A percentile compares a stretch with the other conserved stretches of the same genome.
phyloP scores from a whole-genome alignment of 129 eudicot genomes.

The Pulicaria dysenterica region DNA sequence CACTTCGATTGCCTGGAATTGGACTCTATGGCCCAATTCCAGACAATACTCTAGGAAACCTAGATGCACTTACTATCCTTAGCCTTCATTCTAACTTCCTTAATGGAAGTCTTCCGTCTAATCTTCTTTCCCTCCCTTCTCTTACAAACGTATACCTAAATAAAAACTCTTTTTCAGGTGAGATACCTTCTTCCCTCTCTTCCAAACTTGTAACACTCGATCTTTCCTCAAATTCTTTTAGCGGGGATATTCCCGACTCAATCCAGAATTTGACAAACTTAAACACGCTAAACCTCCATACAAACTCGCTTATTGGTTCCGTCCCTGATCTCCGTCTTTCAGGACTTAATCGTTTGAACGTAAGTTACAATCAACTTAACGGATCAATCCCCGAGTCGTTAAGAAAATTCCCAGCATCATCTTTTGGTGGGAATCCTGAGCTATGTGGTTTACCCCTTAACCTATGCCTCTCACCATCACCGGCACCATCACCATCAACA shows the following conservation, averaged over 20 bases:
- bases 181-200: conserved; percentile 67
- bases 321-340: conserved; percentile 56
- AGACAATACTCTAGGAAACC: conserved; percentile 61
- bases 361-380: conserved; percentile 66
- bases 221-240: conserved; percentile 79
- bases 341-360: conserved; percentile 48
- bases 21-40: conserved; percentile 82
- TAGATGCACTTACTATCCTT: conserved; percentile 62
- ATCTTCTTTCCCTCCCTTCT: conserved; percentile 73
- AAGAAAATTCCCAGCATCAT: conserved; percentile 58
- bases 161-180: conserved; percentile 66
- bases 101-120: conserved; percentile 70
- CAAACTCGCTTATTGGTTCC: conserved; percentile 66
- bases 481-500: conserved; percentile 42
- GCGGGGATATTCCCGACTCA: conserved; percentile 63
- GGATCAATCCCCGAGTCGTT: conserved; percentile 77
- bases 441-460: conserved; percentile 77
- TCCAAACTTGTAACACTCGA: conserved; percentile 55
- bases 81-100: conserved; percentile 80
- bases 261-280: conserved; percentile 58
- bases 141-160: conserved; percentile 68
- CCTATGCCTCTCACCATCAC: conserved; percentile 44
- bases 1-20: conserved; percentile 66
- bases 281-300: conserved; percentile 53
- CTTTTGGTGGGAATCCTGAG: conserved; percentile 65